A percentile compares a stretch with the other conserved stretches of the same genome.
Evolutionary conservation across 352 stramenopile genomes (phyloP).

Genomic region (Phytophthora boehmeriae): DNA sequence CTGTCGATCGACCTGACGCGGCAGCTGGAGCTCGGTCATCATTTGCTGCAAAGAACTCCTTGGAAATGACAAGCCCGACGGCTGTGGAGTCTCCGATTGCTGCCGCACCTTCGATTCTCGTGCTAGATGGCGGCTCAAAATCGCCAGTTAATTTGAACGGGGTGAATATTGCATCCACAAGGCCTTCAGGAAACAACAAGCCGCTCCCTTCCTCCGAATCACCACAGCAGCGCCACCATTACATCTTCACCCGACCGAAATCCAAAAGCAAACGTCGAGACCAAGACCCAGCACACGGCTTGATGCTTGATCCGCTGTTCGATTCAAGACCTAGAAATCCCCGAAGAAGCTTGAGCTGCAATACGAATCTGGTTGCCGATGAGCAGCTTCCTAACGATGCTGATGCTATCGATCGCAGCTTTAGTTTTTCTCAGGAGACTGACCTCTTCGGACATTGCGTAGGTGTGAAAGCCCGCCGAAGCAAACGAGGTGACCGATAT

Average conservation of each 20-base stretch:
- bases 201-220: slow-evolving; percentile 6
- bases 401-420: slow-evolving; percentile 12
- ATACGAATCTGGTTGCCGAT: slow-evolving; percentile 4
- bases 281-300: slow-evolving; percentile 28
- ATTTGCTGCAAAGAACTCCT: neutral
- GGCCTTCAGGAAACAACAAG: slow-evolving; percentile 33
- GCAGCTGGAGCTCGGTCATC: neutral
- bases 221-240: slow-evolving; percentile 25
- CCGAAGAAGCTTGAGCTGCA: slow-evolving; percentile 8
- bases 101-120: slow-evolving; percentile 12
- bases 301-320: slow-evolving; percentile 81
- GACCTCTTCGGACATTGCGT: slow-evolving; percentile 55
- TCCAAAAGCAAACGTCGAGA: slow-evolving; percentile 24
- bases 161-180: slow-evolving; percentile 42
- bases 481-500: slow-evolving; percentile 45
- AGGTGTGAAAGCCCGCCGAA: slow-evolving; percentile 45
- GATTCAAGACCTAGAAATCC: slow-evolving; percentile 26
- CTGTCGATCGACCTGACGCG: slow-evolving; percentile 8
- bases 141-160: slow-evolving; percentile 29
- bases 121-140: slow-evolving; percentile 19
- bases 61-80: neutral
- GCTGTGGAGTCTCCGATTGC: neutral
- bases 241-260: slow-evolving; percentile 60
- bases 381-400: slow-evolving; percentile 10
- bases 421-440: slow-evolving; percentile 48